Percentiles rank a stretch among this genome's conserved stretches.
These are phyloP conservation scores for Fusarium phyllophilum DNA, from an alignment of 2,329 filamentous ascomycete species.

Conservation along the genomic window DNA sequence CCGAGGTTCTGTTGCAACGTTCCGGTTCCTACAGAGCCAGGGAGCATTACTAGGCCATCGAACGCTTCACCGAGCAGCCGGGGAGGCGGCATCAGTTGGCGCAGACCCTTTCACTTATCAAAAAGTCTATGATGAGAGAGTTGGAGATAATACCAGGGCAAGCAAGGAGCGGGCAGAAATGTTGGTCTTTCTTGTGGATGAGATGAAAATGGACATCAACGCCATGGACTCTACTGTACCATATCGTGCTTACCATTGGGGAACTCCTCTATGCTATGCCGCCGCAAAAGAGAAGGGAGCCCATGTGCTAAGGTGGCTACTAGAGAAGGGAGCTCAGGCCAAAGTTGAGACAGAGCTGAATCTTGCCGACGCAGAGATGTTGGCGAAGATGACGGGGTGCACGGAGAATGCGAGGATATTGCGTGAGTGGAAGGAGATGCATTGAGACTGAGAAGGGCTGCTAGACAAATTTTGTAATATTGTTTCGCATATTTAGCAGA, in stretches of 20 bases:
- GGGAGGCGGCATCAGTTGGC: not conserved
- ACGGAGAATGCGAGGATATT: not conserved
- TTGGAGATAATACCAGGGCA: not conserved
- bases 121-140: not conserved
- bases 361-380: not conserved
- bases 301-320: not conserved
- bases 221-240: not conserved
- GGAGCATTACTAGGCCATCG: not conserved
- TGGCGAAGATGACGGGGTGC: not conserved
- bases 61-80: not conserved
- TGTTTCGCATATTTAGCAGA: not conserved
- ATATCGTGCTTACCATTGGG: not conserved
- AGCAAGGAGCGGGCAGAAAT: not conserved
- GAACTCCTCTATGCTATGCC: not conserved
- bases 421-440: not conserved
- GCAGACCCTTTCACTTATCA: not conserved
- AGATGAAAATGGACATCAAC: not conserved
- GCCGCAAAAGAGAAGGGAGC: not conserved
- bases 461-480: no score
- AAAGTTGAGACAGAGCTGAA: not conserved
- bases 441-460: not conserved
- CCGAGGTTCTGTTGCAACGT: not conserved
- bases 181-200: not conserved
- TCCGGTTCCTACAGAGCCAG: not conserved
- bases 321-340: not conserved